Evolutionary conservation across 371 early-diverging fungal genomes (phyloP), one percentile per base, ranked within the genome.

Genomic region (Circinella minor): DNA sequence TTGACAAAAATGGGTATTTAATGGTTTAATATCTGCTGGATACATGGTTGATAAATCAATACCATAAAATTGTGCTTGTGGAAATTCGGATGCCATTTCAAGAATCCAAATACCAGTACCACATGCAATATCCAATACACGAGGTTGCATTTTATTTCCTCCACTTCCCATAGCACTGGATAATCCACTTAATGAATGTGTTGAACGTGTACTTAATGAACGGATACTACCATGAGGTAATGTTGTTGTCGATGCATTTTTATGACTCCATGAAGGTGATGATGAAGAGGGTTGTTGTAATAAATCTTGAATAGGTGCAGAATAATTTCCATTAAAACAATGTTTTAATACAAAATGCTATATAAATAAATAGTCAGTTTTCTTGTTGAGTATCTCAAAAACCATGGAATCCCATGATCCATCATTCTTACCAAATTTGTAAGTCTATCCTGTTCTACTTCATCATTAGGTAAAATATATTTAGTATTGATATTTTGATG

Each of bases 31-130:
- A 18, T 71, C 73, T 27, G 65, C 69, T 3, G 89, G 89, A 72
- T 84, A 89, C 64, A 86, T 75, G 15, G 79, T 81, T 11, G 78
- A 80, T 47, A 86, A 81, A 64, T 89, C 89, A 59, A 89, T 79
- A 7, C 87, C 83, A 55, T 80, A 77, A 51, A 87, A 77, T 9
- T 86, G 79, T 27, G 81, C 77, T 9, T 81, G 75, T 13, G 89
- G 88, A 63, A 78, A 88, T 18, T 86, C 85, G 0, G 79, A 73
- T 6, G 88, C 84, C 83, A 89, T 86, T 73, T 89, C 90, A 11
- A 88, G 63, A 4, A 86, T 66, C 84, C 84, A 84, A 47, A 74
- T 76, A 10, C 84, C 84, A 46, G 79, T 75, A 8, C 82, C 82
- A 70, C 84, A 84, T 10, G 77, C 81, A 57, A 81, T 66, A 62